These are phyloP conservation scores for Cladorrhinum sp. DNA, from an alignment of 2,329 filamentous ascomycete species.

Conservation along the genomic window DNA sequence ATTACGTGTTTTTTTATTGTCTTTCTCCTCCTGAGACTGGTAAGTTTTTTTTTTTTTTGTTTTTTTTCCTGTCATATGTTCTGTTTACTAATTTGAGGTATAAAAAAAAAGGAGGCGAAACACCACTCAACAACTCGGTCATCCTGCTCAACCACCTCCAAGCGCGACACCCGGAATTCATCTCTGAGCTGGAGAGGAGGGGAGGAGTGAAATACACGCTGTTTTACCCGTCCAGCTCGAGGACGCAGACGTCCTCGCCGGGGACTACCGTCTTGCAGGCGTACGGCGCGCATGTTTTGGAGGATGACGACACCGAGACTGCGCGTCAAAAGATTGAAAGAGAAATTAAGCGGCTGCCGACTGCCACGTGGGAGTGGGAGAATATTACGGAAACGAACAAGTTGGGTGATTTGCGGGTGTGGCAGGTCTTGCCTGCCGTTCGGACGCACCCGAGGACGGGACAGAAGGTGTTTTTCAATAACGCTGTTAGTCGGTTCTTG, in stretches of 20 bases:
- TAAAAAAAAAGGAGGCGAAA: conserved; percentile 23
- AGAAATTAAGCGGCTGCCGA: conserved; percentile 26
- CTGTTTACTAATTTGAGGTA: neutral
- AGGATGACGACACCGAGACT: conserved; percentile 24
- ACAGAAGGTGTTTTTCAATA: conserved; percentile 28
- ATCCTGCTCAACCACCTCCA: conserved; percentile 25
- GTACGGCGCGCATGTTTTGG: conserved; percentile 25
- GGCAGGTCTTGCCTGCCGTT: conserved; percentile 27
- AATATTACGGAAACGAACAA: conserved; percentile 24
- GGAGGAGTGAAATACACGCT: conserved; percentile 28
- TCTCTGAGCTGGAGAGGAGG: conserved; percentile 22
- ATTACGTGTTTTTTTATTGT: conserved; percentile 30
- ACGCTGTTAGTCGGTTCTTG: conserved; percentile 27
- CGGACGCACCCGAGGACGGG: conserved; percentile 24
- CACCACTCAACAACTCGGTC: conserved; percentile 28
- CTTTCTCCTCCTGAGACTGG: conserved; percentile 25
- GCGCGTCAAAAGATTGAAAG: conserved; percentile 25
- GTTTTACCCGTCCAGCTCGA: conserved; percentile 25
- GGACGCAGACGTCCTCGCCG: conserved; percentile 24
- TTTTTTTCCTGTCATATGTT: neutral
- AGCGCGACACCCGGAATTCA: conserved; percentile 25
- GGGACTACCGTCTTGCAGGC: conserved; percentile 27
- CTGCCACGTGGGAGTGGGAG: conserved; percentile 27
- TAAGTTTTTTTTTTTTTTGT: conserved; percentile 1
- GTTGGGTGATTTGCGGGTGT: conserved; percentile 26